These are phyloP conservation scores for Carex pumila DNA, from an alignment of 176 grass and related monocot species.

Conservation along the genomic window DNA sequence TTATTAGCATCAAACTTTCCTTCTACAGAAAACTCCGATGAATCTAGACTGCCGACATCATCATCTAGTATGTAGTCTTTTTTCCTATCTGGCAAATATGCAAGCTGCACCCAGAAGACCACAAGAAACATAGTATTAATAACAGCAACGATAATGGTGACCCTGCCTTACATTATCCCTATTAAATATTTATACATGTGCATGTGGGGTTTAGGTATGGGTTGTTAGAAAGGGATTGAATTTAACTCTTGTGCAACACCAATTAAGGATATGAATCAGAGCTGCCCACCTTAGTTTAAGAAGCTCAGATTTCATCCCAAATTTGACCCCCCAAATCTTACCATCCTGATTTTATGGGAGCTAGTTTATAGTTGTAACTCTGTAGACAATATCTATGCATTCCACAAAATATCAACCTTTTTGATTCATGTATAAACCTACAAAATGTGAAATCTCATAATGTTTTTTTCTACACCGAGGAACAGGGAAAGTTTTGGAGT, in stretches of 20 bases:
- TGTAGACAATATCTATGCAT: neutral
- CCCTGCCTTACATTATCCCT: neutral
- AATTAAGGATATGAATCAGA: neutral
- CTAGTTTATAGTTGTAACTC: neutral
- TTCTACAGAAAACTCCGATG: conserved; percentile 68
- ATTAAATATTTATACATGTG: neutral
- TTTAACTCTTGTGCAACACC: neutral
- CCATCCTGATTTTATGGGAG: neutral
- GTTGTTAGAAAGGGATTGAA: neutral
- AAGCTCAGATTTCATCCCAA: neutral
- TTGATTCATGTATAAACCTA: neutral
- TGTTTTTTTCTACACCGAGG: neutral
- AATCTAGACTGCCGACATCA: conserved; percentile 72
- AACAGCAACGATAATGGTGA: neutral
- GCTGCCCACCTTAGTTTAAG: neutral
- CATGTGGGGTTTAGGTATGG: neutral
- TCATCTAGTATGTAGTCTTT: conserved; percentile 62
- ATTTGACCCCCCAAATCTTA: neutral
- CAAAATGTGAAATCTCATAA: neutral
- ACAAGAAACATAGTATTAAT: neutral
- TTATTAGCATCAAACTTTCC: conserved; percentile 47
- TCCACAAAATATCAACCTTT: neutral
- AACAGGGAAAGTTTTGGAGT: neutral
- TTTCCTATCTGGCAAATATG: conserved; percentile 90
- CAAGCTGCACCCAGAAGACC: conserved; percentile 58